These are phyloP conservation scores for Leccinum subtestaceum DNA, from an alignment of 768 basidiomycete species.

Conservation along the genomic window DNA sequence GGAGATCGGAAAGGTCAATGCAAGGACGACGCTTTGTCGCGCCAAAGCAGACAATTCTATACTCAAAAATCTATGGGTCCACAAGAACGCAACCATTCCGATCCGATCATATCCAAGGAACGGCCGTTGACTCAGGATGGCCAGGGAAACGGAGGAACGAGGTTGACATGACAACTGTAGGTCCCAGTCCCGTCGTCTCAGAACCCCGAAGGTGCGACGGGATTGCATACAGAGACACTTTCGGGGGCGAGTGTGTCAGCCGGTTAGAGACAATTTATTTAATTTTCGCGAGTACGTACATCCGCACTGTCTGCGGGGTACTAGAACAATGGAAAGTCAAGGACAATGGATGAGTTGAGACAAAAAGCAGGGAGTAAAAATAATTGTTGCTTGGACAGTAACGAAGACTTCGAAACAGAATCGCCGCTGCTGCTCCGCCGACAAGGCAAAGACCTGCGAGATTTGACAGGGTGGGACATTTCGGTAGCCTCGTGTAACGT, in stretches of 20 bases:
- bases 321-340: constrained; percentile 13
- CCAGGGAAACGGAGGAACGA: background rate
- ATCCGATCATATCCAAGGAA: background rate
- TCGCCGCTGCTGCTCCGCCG: background rate
- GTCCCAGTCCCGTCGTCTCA: background rate
- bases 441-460: background rate
- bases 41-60: background rate
- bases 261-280: background rate
- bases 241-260: background rate
- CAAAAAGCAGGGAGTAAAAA: constrained; percentile 4
- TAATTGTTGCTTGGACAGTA: background rate
- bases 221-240: background rate
- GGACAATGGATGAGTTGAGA: constrained; percentile 21
- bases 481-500: constrained; percentile 35
- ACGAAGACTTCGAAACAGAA: background rate
- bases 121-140: background rate
- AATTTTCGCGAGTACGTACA: constrained; percentile 13
- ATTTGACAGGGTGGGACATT: background rate
- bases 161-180: background rate
- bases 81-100: background rate
- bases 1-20: background rate
- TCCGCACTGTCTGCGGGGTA: background rate
- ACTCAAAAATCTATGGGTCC: background rate
- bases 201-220: background rate
- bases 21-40: background rate